Conservation (phyloP, 148 eudicot species). For the Fagopyrum tataricum region DNA sequence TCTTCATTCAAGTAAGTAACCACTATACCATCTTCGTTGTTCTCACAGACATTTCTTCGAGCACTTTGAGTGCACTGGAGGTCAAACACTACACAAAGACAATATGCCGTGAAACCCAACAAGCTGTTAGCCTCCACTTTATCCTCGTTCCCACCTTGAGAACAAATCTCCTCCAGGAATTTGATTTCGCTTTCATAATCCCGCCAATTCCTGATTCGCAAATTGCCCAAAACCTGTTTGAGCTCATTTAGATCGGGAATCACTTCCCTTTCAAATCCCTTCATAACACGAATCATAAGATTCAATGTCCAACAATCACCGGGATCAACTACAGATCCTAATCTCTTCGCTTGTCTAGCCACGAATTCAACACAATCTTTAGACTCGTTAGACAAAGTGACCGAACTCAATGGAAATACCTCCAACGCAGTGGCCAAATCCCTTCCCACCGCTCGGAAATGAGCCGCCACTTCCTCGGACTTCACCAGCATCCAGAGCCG, state of each 20-base stretch:
- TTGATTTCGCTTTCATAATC: constrained; percentile 51
- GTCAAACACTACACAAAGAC: constrained; percentile 46
- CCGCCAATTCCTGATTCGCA: constrained; percentile 51
- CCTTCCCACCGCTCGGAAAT: constrained; percentile 30
- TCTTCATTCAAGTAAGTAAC: constrained; percentile 40
- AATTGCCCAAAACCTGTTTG: constrained; percentile 37
- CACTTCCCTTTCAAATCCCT: constrained; percentile 31
- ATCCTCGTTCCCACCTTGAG: neutral
- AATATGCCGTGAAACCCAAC: constrained; percentile 48
- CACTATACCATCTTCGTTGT: neutral
- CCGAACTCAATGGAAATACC: constrained; percentile 23
- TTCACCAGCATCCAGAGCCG: constrained; percentile 51
- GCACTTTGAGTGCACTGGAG: constrained; percentile 13
- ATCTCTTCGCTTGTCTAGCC: constrained; percentile 27
- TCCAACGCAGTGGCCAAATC: constrained; percentile 41
- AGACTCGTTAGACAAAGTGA: constrained; percentile 27
- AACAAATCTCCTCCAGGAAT: constrained; percentile 50
- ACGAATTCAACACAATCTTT: constrained; percentile 33
- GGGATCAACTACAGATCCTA: constrained; percentile 25
- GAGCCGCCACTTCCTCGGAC: constrained; percentile 24
- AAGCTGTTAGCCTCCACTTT: constrained; percentile 27
- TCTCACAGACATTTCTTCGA: neutral
- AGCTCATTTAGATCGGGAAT: constrained; percentile 48
- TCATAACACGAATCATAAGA: neutral
- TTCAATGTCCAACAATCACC: constrained; percentile 27